A percentile compares a stretch with the other conserved stretches of the same genome.
Evolutionary conservation across 352 stramenopile genomes (phyloP).

Genomic region (Globisporangium nunn): DNA sequence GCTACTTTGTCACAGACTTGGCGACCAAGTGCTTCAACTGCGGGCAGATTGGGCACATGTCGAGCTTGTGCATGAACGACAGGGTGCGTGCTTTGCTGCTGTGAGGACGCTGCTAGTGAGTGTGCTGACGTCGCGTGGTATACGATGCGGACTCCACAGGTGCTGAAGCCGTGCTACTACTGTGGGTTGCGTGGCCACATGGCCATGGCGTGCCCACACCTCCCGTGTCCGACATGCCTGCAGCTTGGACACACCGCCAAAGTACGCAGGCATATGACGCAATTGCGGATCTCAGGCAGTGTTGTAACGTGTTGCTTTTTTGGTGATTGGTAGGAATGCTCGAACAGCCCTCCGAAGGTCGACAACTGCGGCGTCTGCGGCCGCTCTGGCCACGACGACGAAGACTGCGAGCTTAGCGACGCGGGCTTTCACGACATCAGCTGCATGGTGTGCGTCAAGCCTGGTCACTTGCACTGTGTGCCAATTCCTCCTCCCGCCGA

Average conservation of each 20-base stretch:
- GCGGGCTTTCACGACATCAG: conserved; percentile 23
- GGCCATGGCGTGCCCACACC: conserved; percentile 54
- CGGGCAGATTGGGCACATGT: conserved; percentile 71
- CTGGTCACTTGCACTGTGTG: conserved; percentile 63
- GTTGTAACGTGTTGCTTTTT: not conserved
- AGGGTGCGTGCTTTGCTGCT: conserved; percentile 13
- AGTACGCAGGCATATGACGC: conserved; percentile 16
- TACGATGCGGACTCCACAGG: conserved; percentile 8
- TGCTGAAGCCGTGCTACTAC: conserved; percentile 73
- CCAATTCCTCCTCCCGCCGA: conserved; percentile 59
- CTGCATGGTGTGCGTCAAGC: conserved; percentile 70
- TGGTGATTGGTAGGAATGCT: conserved; percentile 31
- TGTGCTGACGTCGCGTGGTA: not conserved
- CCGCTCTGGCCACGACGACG: conserved; percentile 36
- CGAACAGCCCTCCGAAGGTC: conserved; percentile 33
- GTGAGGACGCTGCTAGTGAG: not conserved
- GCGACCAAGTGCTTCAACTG: conserved; percentile 84
- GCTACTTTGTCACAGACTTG: conserved; percentile 79
- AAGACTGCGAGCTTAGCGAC: conserved; percentile 30
- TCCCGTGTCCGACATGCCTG: conserved; percentile 61
- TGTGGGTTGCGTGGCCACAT: conserved; percentile 69
- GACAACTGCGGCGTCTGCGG: conserved; percentile 50
- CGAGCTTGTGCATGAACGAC: conserved; percentile 70
- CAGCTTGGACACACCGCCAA: conserved; percentile 60
- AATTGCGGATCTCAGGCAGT: not conserved